Percentiles rank a stretch among this genome's conserved stretches.
These are phyloP conservation scores for Candida sp. DNA, from an alignment of 1,139 yeast species.

Conservation along the genomic window DNA sequence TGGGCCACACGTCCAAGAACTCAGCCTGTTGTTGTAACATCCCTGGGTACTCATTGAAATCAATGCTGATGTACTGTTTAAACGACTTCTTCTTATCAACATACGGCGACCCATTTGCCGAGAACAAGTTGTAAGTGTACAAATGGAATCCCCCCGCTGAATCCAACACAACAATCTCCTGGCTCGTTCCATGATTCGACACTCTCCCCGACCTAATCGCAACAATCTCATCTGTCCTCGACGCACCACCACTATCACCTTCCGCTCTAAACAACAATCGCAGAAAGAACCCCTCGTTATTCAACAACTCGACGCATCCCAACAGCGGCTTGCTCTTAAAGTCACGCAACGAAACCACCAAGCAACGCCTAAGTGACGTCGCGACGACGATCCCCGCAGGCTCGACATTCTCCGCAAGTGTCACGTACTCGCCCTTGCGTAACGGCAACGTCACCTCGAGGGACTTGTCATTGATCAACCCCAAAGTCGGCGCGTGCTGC, in stretches of 20 bases:
- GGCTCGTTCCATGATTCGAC: conserved; percentile 52
- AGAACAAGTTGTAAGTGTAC: conserved; percentile 34
- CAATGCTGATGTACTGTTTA: conserved; percentile 33
- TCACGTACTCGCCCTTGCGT: conserved; percentile 57
- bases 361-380: conserved; percentile 72
- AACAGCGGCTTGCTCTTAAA: conserved; percentile 65
- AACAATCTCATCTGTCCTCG: conserved; percentile 48
- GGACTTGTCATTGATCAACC: conserved; percentile 52
- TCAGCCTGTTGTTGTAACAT: conserved; percentile 25
- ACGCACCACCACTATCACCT: no score
- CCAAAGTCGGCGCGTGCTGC: conserved; percentile 70
- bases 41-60: conserved; percentile 46
- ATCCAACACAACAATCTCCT: conserved; percentile 49
- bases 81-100: conserved; percentile 31
- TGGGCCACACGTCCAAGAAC: conserved; percentile 61
- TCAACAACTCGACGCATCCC: conserved; percentile 36
- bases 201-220: conserved; percentile 63
- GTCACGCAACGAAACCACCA: conserved; percentile 69
- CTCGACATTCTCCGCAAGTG: conserved; percentile 63
- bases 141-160: conserved; percentile 44
- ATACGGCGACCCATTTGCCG: conserved; percentile 33
- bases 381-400: conserved; percentile 78
- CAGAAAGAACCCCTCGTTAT: conserved; percentile 28
- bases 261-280: conserved; percentile 17
- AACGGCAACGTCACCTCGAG: conserved; percentile 42